phyloP scores from a whole-genome alignment of 1,284 basidiomycete genomes.

The Butyriboletus regius region DNA sequence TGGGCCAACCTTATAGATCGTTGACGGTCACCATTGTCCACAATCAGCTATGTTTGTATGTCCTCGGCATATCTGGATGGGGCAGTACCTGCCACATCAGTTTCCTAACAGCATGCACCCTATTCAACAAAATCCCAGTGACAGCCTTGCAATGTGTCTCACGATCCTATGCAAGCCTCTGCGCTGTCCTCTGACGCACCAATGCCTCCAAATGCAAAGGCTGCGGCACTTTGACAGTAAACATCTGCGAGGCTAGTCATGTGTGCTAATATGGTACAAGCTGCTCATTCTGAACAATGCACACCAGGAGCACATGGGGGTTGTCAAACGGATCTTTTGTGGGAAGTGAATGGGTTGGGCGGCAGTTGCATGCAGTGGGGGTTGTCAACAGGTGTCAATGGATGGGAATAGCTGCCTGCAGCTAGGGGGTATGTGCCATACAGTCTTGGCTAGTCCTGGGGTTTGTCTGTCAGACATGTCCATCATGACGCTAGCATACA shows the following conservation, averaged over 20 bases:
- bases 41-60: constrained; percentile 43
- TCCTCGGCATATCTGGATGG: constrained; percentile 22
- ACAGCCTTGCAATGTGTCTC: constrained; percentile 41
- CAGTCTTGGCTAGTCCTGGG: constrained; percentile 20
- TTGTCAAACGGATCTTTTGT: constrained; percentile 26
- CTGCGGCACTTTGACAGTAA: constrained; percentile 25
- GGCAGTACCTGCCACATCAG: constrained; percentile 35
- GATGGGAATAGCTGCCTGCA: constrained; percentile 29
- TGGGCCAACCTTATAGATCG: constrained; percentile 20
- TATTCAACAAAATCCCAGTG: constrained; percentile 43
- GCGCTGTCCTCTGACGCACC: constrained; percentile 31
- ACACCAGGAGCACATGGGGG: constrained; percentile 10
- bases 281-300: constrained; percentile 8
- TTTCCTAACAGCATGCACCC: constrained; percentile 42
- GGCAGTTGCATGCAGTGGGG: constrained; percentile 10
- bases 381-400: too few species aligned
- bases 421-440: constrained; percentile 27
- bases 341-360: constrained; percentile 23
- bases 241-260: constrained; percentile 26
- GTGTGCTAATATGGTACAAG: constrained; percentile 23
- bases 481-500: constrained; percentile 27
- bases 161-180: constrained; percentile 31
- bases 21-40: constrained; percentile 35
- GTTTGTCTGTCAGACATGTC: constrained; percentile 22
- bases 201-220: constrained; percentile 22